phyloP scores from a whole-genome alignment of 106 monocot genomes.

The Dioscorea alata region DNA sequence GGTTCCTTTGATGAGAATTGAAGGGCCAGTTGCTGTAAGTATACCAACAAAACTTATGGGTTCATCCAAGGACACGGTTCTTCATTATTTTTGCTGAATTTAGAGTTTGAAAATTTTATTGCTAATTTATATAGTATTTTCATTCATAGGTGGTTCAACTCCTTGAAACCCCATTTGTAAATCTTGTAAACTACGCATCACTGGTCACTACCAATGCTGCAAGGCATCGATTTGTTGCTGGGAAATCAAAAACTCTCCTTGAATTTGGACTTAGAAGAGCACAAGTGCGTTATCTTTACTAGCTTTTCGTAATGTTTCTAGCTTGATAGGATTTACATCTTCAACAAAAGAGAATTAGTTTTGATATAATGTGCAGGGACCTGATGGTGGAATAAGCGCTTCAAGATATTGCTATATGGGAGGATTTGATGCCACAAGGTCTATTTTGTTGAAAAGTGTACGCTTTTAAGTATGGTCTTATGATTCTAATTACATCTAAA shows the following conservation, averaged over 20 bases:
- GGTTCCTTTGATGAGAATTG: conserved; percentile 68
- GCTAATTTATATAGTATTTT: neutral
- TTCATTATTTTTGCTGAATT: no score
- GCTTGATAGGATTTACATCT: no score
- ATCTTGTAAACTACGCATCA: conserved; percentile 94
- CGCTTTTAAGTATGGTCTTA: no score
- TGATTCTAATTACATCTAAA: no score
- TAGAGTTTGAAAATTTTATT: no score
- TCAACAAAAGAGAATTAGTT: no score
- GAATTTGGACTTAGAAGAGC: conserved; percentile 97
- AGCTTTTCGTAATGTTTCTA: no score
- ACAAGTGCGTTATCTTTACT: conserved; percentile 37
- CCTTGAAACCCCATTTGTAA: conserved; percentile 96
- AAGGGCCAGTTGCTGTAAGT: conserved; percentile 97
- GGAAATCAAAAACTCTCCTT: conserved; percentile 72
- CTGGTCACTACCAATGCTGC: conserved; percentile 98
- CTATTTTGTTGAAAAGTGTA: no score
- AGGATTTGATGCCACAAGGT: conserved; percentile 99
- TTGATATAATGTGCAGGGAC: conserved; percentile 48
- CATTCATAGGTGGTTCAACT: conserved; percentile 81
- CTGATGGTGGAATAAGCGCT: conserved; percentile 99
- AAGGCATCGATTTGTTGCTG: conserved; percentile 88
- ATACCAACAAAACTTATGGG: neutral
- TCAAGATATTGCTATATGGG: conserved; percentile 94
- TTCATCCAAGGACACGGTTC: no score